These are phyloP conservation scores for Cryptosporidium tyzzeri DNA, from an alignment of 169 alveolate species.

Conservation along the genomic window DNA sequence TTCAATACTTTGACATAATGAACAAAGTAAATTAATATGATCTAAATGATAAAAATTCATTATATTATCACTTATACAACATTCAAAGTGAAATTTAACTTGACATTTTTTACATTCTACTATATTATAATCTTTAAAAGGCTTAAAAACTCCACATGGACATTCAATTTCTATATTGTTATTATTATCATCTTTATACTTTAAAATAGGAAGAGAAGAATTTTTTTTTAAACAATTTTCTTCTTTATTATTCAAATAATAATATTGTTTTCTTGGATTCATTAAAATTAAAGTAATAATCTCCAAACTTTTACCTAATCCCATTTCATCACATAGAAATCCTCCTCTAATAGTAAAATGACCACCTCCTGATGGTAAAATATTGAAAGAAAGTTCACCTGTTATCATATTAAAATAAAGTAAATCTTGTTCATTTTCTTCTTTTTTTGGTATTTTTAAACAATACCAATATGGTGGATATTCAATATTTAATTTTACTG, in stretches of 20 bases:
- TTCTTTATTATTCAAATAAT: neutral
- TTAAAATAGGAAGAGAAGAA: neutral
- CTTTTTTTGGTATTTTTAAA: neutral
- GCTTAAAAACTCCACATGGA: slow-evolving; percentile 43
- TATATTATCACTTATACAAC: slow-evolving; percentile 9
- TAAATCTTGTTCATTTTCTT: neutral
- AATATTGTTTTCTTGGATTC: neutral
- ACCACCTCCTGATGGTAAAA: slow-evolving; percentile 52
- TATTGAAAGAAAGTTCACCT: slow-evolving; percentile 33
- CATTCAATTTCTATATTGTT: slow-evolving; percentile 4
- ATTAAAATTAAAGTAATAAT: slow-evolving; percentile 35
- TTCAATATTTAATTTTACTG: neutral
- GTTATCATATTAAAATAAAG: slow-evolving; percentile 27
- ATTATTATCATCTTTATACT: neutral
- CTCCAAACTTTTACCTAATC: slow-evolving; percentile 64
- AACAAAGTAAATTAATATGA: neutral
- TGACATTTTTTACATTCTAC: slow-evolving; percentile 19
- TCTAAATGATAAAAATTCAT: neutral
- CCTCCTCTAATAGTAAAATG: slow-evolving; percentile 42
- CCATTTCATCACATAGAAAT: slow-evolving; percentile 73
- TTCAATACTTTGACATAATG: slow-evolving; percentile 24
- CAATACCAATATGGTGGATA: slow-evolving; percentile 54
- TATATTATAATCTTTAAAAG: neutral
- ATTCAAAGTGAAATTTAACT: slow-evolving; percentile 13
- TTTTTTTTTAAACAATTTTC: neutral